Percentiles rank a stretch among this genome's conserved stretches.
Conservation (phyloP, 2,329 filamentous ascomycete genomes). For the Ascochyta rabiei region DNA sequence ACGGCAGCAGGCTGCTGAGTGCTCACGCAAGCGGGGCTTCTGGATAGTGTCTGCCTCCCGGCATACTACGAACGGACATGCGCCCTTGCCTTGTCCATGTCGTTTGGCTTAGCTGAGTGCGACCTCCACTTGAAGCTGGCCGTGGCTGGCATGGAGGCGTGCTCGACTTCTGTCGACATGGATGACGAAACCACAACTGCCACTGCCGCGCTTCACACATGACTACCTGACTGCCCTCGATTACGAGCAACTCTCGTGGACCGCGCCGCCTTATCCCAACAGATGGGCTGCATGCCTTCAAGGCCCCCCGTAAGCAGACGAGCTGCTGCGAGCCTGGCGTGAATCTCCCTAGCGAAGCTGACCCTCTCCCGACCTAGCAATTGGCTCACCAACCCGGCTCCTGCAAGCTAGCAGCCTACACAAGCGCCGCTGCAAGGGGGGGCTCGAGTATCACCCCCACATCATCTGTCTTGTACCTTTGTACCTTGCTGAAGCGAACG, state of each 20-base stretch:
- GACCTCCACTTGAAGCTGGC: slow-evolving; percentile 3
- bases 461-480: slow-evolving; percentile 37
- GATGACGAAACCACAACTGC: slow-evolving; percentile 23
- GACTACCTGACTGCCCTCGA: slow-evolving; percentile 17
- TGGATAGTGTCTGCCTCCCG: slow-evolving; percentile 22
- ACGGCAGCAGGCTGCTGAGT: slow-evolving; percentile 12
- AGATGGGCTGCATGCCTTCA: slow-evolving; percentile 15
- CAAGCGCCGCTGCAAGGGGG: slow-evolving; percentile 46
- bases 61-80: slow-evolving; percentile 10
- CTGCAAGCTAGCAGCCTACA: slow-evolving; percentile 36
- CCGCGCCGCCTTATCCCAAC: slow-evolving; percentile 17
- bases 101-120: slow-evolving; percentile 16
- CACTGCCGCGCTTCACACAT: slow-evolving; percentile 42
- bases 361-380: slow-evolving; percentile 23
- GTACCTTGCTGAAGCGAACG: slow-evolving; percentile 51
- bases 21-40: slow-evolving; percentile 19
- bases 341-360: slow-evolving; percentile 22
- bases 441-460: slow-evolving; percentile 42
- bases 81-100: slow-evolving; percentile 19
- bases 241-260: not conserved
- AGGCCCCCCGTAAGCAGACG: slow-evolving; percentile 27
- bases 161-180: slow-evolving; percentile 18
- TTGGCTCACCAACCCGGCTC: slow-evolving; percentile 32
- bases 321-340: slow-evolving; percentile 16
- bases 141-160: slow-evolving; percentile 18